Base-by-base conservation (phyloP, 75 land plant species). In the Pinus albicaulis region DNA sequence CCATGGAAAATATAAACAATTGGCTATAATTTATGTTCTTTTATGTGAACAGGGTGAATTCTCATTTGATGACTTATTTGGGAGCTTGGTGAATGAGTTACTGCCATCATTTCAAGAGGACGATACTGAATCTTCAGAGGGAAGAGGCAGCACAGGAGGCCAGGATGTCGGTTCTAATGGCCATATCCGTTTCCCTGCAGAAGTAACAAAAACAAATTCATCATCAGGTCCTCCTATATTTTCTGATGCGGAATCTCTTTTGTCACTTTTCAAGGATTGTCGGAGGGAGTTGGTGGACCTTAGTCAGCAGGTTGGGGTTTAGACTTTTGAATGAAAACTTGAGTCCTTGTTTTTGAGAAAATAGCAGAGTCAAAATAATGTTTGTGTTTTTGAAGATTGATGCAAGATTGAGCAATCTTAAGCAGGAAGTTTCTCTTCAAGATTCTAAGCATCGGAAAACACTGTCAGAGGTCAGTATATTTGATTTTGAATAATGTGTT, bases 61-160 rank as follows among this genome's bases (percentile, higher is more conserved):
- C 77, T 96, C 99, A 6, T 96, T 96, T 72, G 98, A 96, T 84
- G 95, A 91, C 22, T 84, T 96, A 74, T 96, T 94, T 79, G 94
- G 96, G 63, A 89, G 83, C 59, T 76, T 96, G 81, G 99, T 92
- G 34, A 84, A 91, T 69, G 91, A 94, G 61, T 83, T 89, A 3
- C 81, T 96, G 34, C 99, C 93, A 1, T 79, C 89, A 12, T 83
- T 88, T 48, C 83, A 86, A 71, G 94, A 92, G 15, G 99, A 90
- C 13, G 92, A 90, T 48, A 70, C 74, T 1, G 90, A 86, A 74
- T 64, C 87, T 20, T n/a, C 76, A 0, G 92, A 92, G 58, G 79
- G 70, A 26, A 55, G 48, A 52, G 31, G 60, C 22, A 76, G 79
- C 72, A 60, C 70, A 16, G 68, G 72, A 74, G 74, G 78, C 1